phyloP scores from a whole-genome alignment of 768 basidiomycete genomes.

The Asterophora parasitica region DNA sequence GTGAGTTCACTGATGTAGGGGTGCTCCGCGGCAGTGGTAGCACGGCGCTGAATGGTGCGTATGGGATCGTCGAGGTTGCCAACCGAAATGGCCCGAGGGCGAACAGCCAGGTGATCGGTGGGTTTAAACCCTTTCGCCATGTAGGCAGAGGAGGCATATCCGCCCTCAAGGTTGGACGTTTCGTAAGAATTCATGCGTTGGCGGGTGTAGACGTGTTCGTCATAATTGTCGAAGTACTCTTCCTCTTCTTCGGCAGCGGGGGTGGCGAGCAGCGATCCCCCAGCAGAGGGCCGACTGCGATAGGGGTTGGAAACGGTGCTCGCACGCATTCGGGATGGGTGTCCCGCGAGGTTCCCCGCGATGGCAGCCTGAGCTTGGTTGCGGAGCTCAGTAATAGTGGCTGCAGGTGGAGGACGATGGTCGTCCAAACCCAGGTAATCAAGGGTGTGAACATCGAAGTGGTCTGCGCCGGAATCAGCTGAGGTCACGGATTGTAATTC shows the following conservation, averaged over 20 bases:
- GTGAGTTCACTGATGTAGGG: conserved; percentile 56
- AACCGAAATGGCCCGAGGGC: conserved; percentile 86
- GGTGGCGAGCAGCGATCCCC: conserved; percentile 59
- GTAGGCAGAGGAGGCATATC: conserved; percentile 52
- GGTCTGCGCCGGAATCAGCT: conserved; percentile 75
- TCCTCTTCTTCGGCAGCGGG: conserved; percentile 75
- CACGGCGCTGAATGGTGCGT: conserved; percentile 64
- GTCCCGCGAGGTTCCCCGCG: conserved; percentile 67
- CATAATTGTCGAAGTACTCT: conserved; percentile 61
- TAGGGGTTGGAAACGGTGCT: conserved; percentile 95
- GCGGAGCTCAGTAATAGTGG: conserved; percentile 84
- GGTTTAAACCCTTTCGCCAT: conserved; percentile 73
- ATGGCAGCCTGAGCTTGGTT: conserved; percentile 89
- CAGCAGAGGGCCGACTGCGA: conserved; percentile 55
- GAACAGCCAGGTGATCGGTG: conserved; percentile 59
- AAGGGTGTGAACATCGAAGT: conserved; percentile 90
- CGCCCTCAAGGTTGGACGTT: conserved; percentile 42
- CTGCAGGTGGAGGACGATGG: conserved; percentile 72
- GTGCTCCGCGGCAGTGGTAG: conserved; percentile 51
- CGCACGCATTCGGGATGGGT: conserved; percentile 78
- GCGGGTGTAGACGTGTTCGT: conserved; percentile 44
- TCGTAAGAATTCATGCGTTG: conserved; percentile 65
- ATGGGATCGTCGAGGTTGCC: conserved; percentile 79
- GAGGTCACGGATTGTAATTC: conserved; percentile 80
- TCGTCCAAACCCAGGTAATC: conserved; percentile 95